A percentile compares a stretch with the other conserved stretches of the same genome.
phyloP scores from a whole-genome alignment of 805 yeast species.

The Pichia pseudocactophila region DNA sequence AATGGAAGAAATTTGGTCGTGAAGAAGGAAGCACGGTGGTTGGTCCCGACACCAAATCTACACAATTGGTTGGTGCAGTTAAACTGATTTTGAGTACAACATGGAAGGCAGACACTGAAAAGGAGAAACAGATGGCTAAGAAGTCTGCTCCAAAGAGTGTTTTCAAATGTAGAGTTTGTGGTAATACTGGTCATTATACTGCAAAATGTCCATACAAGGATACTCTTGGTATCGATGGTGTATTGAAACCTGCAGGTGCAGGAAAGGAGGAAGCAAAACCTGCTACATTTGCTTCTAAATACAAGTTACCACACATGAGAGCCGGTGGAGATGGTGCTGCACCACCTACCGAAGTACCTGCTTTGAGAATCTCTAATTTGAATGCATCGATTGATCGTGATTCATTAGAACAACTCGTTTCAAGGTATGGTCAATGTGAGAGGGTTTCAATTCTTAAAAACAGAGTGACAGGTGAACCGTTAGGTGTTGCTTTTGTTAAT shows the following conservation, averaged over 20 bases:
- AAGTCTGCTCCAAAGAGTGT: constrained; percentile 41
- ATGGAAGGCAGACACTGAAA: constrained; percentile 72
- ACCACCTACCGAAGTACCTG: constrained; percentile 24
- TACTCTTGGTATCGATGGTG: constrained; percentile 48
- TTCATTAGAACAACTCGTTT: constrained; percentile 66
- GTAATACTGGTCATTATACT: constrained; percentile 80
- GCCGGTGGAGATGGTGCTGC: constrained; percentile 28
- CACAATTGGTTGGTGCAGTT: constrained; percentile 81
- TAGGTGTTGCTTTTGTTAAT: constrained; percentile 93
- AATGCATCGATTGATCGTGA: constrained; percentile 79
- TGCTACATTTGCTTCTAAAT: constrained; percentile 21
- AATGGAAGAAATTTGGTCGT: constrained; percentile 83
- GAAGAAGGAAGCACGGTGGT: constrained; percentile 59
- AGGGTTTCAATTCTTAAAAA: constrained; percentile 82
- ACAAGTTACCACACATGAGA: constrained; percentile 58
- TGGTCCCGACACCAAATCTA: constrained; percentile 85
- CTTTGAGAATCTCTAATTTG: constrained; percentile 80
- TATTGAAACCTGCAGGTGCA: constrained; percentile 13
- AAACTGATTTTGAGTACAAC: constrained; percentile 63
- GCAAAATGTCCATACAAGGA: constrained; percentile 94
- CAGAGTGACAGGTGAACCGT: constrained; percentile 87
- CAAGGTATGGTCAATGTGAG: constrained; percentile 54
- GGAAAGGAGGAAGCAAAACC: constrained; percentile 8
- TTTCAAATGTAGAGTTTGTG: constrained; percentile 78
- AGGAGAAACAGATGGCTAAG: constrained; percentile 48